Base-by-base conservation (phyloP, 2,329 filamentous ascomycete genomes). In the Shiraia sp. region DNA sequence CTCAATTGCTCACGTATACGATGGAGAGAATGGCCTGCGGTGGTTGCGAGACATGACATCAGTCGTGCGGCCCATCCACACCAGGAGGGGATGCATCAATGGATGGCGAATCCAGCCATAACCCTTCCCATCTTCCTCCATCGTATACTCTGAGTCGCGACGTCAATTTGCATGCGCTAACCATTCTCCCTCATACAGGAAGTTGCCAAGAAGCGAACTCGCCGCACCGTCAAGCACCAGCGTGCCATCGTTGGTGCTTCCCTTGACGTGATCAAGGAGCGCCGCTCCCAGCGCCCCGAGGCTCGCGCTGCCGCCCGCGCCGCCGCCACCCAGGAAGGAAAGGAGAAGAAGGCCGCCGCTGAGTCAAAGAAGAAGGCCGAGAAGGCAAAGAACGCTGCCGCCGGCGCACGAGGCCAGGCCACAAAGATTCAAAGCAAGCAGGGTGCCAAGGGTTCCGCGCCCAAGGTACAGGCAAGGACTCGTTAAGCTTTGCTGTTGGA, bases 201-300 rank as follows among this genome's bases (percentile, higher is more conserved):
- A 85, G 87, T 96, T 73, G 90, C 92, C 82, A 99, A 99, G 88
- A 97, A 97, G 87, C 91, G 93, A 74, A 90, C 90, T 64, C 93
- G 93, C 82, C 90, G 90, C 74, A 90, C 90, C 72, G 89, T 99
- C 80, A 99, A 99, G 88, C 77, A 88, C 76, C 93, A 99, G 85
- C 91, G 93, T 82, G 92, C 87, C 74, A 95, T 99, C 77, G 93
- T 99, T 67, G 93, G 93, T 84, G 93, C 93, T 65, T 96, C 93
- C 57, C 91, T 99, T 77, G 93, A 99, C 75, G 90, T 97, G 72
- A 97, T 99, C 85, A 97, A 96, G 87, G 93, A 99, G 86, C 90
- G 90, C 80, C 91, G 93, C 72, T 77, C 83, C 68, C 86, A 90
- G 83, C 90, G 93, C 76, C 93, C 93, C 66, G 93, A 97, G 82